These are phyloP conservation scores for Saccharomycopsis hybrid DNA, from an alignment of 1,139 yeast species.

Conservation along the genomic window DNA sequence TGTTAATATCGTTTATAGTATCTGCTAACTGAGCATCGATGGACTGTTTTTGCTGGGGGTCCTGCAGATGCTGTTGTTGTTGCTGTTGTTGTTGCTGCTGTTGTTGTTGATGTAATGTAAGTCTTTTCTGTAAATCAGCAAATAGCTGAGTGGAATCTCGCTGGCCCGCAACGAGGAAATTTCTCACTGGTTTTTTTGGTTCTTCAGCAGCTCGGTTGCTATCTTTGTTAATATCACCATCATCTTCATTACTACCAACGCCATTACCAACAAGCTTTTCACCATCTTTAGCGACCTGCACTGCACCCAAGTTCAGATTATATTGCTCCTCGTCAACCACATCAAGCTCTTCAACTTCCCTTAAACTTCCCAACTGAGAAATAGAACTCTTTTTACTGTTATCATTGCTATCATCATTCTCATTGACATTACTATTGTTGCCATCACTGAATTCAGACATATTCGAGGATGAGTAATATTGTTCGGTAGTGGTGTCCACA, in stretches of 20 bases:
- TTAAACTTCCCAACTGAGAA: constrained; percentile 8
- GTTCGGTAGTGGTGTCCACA: constrained; percentile 13
- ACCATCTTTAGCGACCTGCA: no score
- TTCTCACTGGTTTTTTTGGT: background rate
- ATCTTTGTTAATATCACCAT: no score
- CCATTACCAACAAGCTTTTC: no score
- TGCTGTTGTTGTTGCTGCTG: background rate
- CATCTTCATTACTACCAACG: no score
- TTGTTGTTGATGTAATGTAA: no score
- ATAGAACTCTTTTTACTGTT: no score
- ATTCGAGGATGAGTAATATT: background rate
- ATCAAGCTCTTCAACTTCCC: constrained; percentile 15
- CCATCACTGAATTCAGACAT: no score
- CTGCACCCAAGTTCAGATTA: no score
- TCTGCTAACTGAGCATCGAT: constrained; percentile 17
- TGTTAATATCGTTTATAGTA: constrained; percentile 21
- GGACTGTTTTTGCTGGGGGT: background rate
- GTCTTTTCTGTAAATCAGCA: background rate
- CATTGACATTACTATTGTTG: no score
- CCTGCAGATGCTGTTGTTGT: background rate
- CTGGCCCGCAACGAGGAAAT: constrained; percentile 4
- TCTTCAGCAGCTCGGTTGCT: no score
- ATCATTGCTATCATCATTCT: no score
- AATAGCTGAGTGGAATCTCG: constrained; percentile 2
- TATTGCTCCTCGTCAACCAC: no score